A percentile compares a stretch with the other conserved stretches of the same genome.
phyloP scores from a whole-genome alignment of 164 flowering plant species.

The Sedum album region DNA sequence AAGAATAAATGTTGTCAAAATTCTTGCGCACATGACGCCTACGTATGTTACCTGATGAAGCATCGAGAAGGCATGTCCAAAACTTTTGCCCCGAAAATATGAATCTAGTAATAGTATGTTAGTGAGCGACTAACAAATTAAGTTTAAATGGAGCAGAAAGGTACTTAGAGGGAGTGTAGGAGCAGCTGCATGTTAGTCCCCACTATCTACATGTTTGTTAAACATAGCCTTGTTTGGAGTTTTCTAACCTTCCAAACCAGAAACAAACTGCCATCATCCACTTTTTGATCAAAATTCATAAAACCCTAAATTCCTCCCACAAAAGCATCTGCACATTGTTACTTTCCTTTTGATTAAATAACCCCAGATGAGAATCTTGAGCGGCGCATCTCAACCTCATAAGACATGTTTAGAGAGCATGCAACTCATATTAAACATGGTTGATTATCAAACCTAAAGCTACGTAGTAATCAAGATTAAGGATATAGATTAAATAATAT shows the following conservation, averaged over 20 bases:
- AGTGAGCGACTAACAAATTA: not conserved
- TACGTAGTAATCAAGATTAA: not conserved
- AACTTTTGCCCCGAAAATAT: not conserved
- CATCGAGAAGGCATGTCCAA: not conserved
- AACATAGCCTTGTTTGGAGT: not conserved
- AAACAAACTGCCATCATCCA: not conserved
- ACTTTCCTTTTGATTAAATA: constrained; percentile 4
- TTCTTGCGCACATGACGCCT: not conserved
- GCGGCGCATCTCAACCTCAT: constrained; percentile 5
- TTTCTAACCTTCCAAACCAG: constrained; percentile 7
- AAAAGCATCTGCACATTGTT: not conserved
- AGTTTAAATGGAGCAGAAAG: not conserved
- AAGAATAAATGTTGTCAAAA: not conserved
- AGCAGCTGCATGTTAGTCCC: not conserved
- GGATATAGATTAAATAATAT: not conserved
- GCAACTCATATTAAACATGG: not conserved
- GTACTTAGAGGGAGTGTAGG: not conserved
- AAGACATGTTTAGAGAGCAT: not conserved
- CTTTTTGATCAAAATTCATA: not conserved
- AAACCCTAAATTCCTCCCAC: not conserved
- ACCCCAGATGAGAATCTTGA: constrained; percentile 2
- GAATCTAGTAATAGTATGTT: not conserved
- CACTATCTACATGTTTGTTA: not conserved
- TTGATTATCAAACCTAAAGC: not conserved
- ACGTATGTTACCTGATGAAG: not conserved